These are phyloP conservation scores for Jacaranda mimosifolia DNA, from an alignment of 257 asterid species.

Conservation along the genomic window DNA sequence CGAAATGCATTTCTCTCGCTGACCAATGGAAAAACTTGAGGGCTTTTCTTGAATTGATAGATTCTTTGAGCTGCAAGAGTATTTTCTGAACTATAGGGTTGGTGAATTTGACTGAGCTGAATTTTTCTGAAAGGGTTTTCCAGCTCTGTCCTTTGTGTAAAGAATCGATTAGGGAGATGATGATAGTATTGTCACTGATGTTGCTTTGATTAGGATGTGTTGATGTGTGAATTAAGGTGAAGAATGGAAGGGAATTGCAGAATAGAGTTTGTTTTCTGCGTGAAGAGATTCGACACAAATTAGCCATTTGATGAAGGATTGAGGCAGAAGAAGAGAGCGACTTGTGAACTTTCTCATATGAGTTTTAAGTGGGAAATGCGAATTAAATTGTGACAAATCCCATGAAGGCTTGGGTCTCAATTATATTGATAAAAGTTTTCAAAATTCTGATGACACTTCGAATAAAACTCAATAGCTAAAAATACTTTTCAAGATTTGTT, in stretches of 20 bases:
- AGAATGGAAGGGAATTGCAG: conserved; percentile 12
- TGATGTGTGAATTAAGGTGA: conserved; percentile 33
- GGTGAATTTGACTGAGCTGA: conserved; percentile 53
- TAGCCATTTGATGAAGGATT: conserved; percentile 30
- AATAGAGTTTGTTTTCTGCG: conserved; percentile 15
- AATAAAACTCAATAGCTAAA: too few species aligned
- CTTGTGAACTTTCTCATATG: too few species aligned
- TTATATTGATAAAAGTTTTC: too few species aligned
- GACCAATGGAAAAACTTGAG: conserved; percentile 87
- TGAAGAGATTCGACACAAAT: conserved; percentile 33
- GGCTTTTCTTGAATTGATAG: conserved; percentile 66
- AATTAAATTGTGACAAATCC: too few species aligned
- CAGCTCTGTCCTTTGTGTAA: conserved; percentile 58
- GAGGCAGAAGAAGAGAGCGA: too few species aligned
- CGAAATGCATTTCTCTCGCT: conserved; percentile 43
- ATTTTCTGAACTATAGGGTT: conserved; percentile 47
- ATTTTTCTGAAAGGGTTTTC: conserved; percentile 57
- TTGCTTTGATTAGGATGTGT: conserved; percentile 20
- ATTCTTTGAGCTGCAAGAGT: conserved; percentile 72
- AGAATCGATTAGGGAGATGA: conserved; percentile 47
- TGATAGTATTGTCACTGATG: too few species aligned
- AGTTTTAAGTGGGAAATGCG: too few species aligned
- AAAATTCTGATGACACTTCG: too few species aligned
- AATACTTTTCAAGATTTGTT: too few species aligned
- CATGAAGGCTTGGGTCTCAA: too few species aligned